A percentile compares a stretch with the other conserved stretches of the same genome.
phyloP scores from a whole-genome alignment of 2,329 filamentous ascomycete genomes.

The Pestalotiopsis sp. region DNA sequence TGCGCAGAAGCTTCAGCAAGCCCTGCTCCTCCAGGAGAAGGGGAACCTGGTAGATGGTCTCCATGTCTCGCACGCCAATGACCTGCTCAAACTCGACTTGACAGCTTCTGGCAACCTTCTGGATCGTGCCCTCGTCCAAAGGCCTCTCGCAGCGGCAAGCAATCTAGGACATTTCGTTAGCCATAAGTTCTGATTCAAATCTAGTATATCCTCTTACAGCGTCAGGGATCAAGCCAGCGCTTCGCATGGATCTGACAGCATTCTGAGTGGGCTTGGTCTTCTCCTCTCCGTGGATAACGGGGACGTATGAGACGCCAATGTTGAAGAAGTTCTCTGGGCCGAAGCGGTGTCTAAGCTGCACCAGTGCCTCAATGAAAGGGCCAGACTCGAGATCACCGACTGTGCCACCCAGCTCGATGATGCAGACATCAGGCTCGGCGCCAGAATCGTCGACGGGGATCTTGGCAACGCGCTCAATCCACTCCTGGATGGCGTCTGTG shows the following conservation, averaged over 20 bases:
- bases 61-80: constrained; percentile 85
- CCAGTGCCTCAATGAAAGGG: constrained; percentile 86
- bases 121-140: constrained; percentile 73
- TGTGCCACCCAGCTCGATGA: constrained; percentile 71
- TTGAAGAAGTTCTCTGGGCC: constrained; percentile 83
- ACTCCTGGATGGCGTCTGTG: constrained; percentile 89
- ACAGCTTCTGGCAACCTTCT: constrained; percentile 89
- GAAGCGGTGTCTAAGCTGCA: constrained; percentile 73
- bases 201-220: neutral
- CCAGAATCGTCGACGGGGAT: constrained; percentile 86
- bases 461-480: constrained; percentile 84
- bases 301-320: constrained; percentile 89
- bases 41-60: constrained; percentile 92
- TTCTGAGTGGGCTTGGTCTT: constrained; percentile 50
- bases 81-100: constrained; percentile 87
- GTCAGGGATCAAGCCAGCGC: constrained; percentile 74
- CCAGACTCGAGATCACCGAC: constrained; percentile 43
- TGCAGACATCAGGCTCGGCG: constrained; percentile 87
- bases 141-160: constrained; percentile 86
- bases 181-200: neutral
- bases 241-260: constrained; percentile 82
- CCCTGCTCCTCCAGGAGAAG: constrained; percentile 86
- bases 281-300: constrained; percentile 46
- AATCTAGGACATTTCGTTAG: constrained; percentile 51
- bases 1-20: constrained; percentile 68